Evolutionary conservation across 164 flowering plant genomes (phyloP).

Genomic region (Stephania cephalantha): DNA sequence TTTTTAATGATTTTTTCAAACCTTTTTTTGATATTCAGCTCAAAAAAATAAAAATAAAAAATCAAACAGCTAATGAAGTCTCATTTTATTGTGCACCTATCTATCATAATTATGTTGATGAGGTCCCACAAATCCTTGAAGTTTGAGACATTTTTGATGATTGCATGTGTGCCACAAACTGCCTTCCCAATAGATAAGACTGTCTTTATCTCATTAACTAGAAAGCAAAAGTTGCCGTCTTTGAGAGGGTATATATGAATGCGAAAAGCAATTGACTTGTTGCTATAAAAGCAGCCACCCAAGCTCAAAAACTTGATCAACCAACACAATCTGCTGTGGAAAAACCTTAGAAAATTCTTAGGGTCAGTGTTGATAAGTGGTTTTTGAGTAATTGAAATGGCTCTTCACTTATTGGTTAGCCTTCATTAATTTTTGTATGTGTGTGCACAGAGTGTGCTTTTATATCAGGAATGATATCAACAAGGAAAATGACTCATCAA

Average conservation of each 20-base stretch:
- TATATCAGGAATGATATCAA: no score
- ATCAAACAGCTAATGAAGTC: no score
- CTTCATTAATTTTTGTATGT: no score
- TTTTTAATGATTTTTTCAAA: no score
- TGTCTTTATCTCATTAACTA: background rate
- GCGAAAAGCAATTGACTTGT: background rate
- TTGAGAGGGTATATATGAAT: background rate
- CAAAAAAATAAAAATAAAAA: no score
- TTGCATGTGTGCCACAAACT: background rate
- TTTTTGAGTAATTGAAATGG: background rate
- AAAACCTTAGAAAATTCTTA: background rate
- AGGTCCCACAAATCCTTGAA: background rate
- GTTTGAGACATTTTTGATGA: background rate
- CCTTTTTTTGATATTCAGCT: no score
- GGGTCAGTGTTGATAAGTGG: background rate
- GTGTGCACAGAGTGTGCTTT: no score
- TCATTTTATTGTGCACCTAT: no score
- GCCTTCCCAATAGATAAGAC: slow-evolving; percentile 2
- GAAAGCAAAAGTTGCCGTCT: background rate
- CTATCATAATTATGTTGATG: background rate
- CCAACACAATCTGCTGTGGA: background rate
- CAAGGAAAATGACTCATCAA: no score
- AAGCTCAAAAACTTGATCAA: no score
- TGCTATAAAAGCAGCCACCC: background rate
- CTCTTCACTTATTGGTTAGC: background rate